Base-by-base conservation (phyloP, 805 yeast genomes). In the Candida palmyrensis region DNA sequence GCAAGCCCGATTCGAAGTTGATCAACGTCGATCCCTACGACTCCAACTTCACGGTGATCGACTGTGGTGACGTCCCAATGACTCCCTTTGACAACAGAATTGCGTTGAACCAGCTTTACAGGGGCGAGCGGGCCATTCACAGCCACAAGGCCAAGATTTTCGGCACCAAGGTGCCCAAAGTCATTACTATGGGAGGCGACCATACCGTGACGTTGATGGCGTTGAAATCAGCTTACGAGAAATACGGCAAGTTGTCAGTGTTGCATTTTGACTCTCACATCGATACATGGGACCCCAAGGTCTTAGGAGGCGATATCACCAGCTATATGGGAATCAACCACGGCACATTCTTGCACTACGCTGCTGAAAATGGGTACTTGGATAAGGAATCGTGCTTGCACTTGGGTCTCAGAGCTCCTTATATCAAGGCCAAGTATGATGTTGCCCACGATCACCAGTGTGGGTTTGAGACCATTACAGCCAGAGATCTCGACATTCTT, bases 291-390 rank as follows among this genome's bases (percentile, higher is more conserved):
- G 68, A 71, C 42, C 87, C 87, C 4, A 52, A 62, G 32, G 71
- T 67, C 13, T 59, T 78, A 22, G 85, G 85, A 8, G 86, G 85
- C 3, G 80, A 76, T 5, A 53, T 78, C 16, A 59, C 79, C 9
- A 64, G 71, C 42, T 79, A 80, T 47, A 73, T 77, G 58, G 57
- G 65, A 17, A 51, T 76, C 36, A 80, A 79, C 46, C 86, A 80
- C 49, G 87, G 86, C 4, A 79, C 87, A 0, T 79, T 78, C 41
- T 57, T 80, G 27, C 85, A 79, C 50, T 79, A 75, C 54, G 87
- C 87, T 1, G 73, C 74, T 29, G 86, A 80, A 51, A 68, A 75
- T 30, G 86, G 86, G 1, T 75, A 74, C 42, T 57, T 79, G 26
- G 53, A 66, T 3, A 57, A 62, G 11, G 58, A 61, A n/a, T 59